Base-by-base conservation (phyloP, 176 grass and related monocot genomes). In the Oryza rufipogon region DNA sequence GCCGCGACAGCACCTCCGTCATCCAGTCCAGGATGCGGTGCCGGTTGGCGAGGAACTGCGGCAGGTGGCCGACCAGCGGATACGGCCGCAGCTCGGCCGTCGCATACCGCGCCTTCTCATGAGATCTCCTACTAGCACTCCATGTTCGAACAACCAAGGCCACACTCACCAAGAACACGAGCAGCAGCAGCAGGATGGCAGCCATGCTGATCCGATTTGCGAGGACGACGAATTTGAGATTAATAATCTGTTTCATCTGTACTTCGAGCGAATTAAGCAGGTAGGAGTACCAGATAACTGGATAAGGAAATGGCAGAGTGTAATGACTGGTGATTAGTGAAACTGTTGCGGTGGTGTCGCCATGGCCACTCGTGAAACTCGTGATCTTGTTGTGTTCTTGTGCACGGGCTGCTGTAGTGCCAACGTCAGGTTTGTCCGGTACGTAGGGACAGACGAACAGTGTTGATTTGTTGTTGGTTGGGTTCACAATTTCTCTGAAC, bases 11-110 rank as follows among this genome's bases (percentile, higher is more conserved):
- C 46, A 34, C 45, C 19, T 91, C 86, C 4, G 91, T 69, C 14
- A 87, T 22, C 94, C 91, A 93, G 65, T 96, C 91, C 25, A 81
- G 9, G 3, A 91, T 17, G 38, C 89, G 94, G 68, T 88, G 81
- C 11, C 89, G 84, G 81, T 96, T 96, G 20, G 83, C 73, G 4
- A 96, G 9, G 68, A 81, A 91, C 70, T 96, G 88, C 17, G 89
- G 91, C 26, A 96, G 86, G 88, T 92, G 86, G 10, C 90, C 91
- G 47, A 95, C 11, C 52, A 95, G 44, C 46, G 90, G 93, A 60
- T 95, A 95, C 4, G 90, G 83, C 75, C 42, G 76, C 30, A 86
- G 8, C 11, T 52, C 66, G 1, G 78, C 42, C 16, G 80, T 8
- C n/a, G 80, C 11, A 30, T 85, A 47, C 10, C 6, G 71, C 8